Conservation (phyloP, 805 yeast species). For the Ogataea wickerhamii region DNA sequence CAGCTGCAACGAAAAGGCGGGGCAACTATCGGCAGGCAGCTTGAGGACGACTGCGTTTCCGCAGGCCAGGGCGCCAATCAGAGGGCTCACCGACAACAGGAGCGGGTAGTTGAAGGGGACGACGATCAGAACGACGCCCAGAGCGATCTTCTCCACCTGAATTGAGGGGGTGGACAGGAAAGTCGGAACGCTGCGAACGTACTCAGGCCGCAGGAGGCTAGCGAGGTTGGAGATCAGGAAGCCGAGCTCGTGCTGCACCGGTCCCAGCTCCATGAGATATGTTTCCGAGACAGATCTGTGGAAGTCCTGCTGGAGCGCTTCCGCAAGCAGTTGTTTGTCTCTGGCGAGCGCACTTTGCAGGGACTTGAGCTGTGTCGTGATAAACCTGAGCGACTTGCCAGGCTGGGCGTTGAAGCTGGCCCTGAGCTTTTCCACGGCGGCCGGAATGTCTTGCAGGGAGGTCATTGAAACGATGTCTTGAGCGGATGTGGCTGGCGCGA, state of each 20-base stretch:
- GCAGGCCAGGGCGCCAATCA: conserved; percentile 77
- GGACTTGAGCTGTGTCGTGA: conserved; percentile 63
- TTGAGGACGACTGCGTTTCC: conserved; percentile 80
- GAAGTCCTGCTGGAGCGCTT: conserved; percentile 65
- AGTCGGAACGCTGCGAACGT: conserved; percentile 36
- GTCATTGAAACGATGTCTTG: too few relatives aligned
- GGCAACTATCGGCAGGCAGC: conserved; percentile 65
- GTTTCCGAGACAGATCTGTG: conserved; percentile 64
- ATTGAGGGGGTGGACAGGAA: conserved; percentile 22
- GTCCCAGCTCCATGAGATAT: conserved; percentile 51
- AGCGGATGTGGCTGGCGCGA: too few relatives aligned
- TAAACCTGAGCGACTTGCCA: conserved; percentile 47
- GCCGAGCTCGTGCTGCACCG: conserved; percentile 51
- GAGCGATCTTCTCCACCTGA: conserved; percentile 38
- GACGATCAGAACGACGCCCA: conserved; percentile 71
- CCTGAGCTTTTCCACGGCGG: conserved; percentile 40
- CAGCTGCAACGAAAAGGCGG: conserved; percentile 54
- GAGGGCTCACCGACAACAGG: conserved; percentile 56
- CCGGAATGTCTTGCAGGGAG: conserved; percentile 44
- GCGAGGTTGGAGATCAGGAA: conserved; percentile 57
- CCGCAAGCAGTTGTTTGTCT: conserved; percentile 48
- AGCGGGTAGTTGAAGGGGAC: conserved; percentile 83
- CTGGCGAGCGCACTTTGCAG: conserved; percentile 62
- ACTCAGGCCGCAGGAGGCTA: conserved; percentile 56
- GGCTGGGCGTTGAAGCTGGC: conserved; percentile 43